A percentile compares a stretch with the other conserved stretches of the same genome.
Evolutionary conservation across 768 basidiomycete species (phyloP).

Genomic region (Gyrodon lividus): DNA sequence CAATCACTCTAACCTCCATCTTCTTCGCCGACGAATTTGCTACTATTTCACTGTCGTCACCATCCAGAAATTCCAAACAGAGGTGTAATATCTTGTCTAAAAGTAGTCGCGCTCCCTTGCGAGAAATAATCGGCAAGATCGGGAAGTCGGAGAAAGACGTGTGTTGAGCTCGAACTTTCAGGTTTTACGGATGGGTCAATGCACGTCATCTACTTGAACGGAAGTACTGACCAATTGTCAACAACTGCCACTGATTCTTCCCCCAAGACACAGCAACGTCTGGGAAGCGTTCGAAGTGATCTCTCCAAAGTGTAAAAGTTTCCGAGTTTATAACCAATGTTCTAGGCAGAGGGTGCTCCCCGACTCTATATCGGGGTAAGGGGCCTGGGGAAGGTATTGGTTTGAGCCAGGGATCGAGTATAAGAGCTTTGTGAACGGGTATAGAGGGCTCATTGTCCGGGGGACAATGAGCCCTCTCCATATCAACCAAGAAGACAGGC

Average conservation of each 20-base stretch:
- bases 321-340: slow-evolving; percentile 76
- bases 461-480: slow-evolving; percentile 46
- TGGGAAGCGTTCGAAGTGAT: slow-evolving; percentile 62
- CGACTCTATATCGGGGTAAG: slow-evolving; percentile 14
- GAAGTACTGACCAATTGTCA: slow-evolving; percentile 48
- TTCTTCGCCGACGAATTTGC: slow-evolving; percentile 10
- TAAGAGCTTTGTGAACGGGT: slow-evolving; percentile 55
- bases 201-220: neutral
- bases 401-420: slow-evolving; percentile 86
- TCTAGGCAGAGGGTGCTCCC: slow-evolving; percentile 28
- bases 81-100: slow-evolving; percentile 22
- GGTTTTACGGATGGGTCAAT: neutral
- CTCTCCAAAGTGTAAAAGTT: slow-evolving; percentile 74
- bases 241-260: slow-evolving; percentile 39
- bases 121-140: slow-evolving; percentile 20
- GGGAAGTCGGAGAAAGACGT: slow-evolving; percentile 31
- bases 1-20: slow-evolving; percentile 22
- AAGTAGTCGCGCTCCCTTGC: slow-evolving; percentile 18
- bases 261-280: slow-evolving; percentile 58
- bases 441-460: slow-evolving; percentile 42
- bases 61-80: slow-evolving; percentile 25
- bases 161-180: slow-evolving; percentile 24
- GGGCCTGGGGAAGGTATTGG: slow-evolving; percentile 64
- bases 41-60: neutral
- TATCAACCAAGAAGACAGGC: slow-evolving; percentile 29